A percentile compares a stretch with the other conserved stretches of the same genome.
phyloP scores from a whole-genome alignment of 371 early-diverging fungal species.

The Nosema granulosis region DNA sequence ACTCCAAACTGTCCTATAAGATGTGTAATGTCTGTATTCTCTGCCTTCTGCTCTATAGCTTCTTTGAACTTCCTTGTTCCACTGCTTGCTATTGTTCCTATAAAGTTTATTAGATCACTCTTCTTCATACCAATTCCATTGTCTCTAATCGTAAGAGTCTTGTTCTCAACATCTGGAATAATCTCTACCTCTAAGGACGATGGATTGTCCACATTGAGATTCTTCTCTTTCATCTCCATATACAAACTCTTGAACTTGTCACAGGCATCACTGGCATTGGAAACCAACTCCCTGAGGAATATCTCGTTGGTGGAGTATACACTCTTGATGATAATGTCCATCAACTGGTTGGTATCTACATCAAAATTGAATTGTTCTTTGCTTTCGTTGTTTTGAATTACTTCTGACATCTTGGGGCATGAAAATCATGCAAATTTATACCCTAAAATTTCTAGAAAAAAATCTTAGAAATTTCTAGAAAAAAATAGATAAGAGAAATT shows the following conservation, averaged over 20 bases:
- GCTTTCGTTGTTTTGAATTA: slow-evolving; percentile 13
- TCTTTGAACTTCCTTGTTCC: slow-evolving; percentile 90
- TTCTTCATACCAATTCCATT: slow-evolving; percentile 95
- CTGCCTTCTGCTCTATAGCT: slow-evolving; percentile 70
- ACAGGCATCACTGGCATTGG: slow-evolving; percentile 86
- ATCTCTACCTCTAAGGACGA: slow-evolving; percentile 77
- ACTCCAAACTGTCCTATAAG: slow-evolving; percentile 97
- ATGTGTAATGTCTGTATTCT: slow-evolving; percentile 70
- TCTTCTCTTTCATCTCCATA: slow-evolving; percentile 72
- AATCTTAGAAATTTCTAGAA: slow-evolving; percentile 26
- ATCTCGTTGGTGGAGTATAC: slow-evolving; percentile 85
- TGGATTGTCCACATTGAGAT: slow-evolving; percentile 72
- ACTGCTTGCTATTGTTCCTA: slow-evolving; percentile 88
- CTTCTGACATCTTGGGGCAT: neutral
- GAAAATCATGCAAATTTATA: no score
- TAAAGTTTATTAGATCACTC: slow-evolving; percentile 83
- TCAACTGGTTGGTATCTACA: slow-evolving; percentile 68
- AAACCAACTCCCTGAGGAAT: slow-evolving; percentile 84
- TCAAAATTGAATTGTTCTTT: slow-evolving; percentile 61
- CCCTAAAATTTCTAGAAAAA: slow-evolving; percentile 5
- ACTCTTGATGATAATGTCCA: slow-evolving; percentile 82
- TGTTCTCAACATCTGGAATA: slow-evolving; percentile 71
- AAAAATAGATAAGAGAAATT: slow-evolving; percentile 36
- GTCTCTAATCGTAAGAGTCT: slow-evolving; percentile 75
- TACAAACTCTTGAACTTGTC: slow-evolving; percentile 80